Evolutionary conservation across 371 early-diverging fungal species (phyloP).

Genomic region (Mortierella sp.): DNA sequence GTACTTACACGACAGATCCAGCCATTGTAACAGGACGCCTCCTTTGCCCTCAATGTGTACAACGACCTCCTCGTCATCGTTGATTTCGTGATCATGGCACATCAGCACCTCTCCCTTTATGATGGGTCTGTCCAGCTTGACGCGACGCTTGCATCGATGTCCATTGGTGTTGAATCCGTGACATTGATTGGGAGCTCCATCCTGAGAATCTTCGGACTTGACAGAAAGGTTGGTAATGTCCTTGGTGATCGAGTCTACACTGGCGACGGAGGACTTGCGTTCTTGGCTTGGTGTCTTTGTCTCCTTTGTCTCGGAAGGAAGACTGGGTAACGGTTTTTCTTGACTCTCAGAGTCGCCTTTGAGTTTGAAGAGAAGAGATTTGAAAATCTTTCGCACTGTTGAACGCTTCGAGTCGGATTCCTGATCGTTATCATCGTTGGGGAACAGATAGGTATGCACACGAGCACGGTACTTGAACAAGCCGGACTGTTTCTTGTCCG

Average conservation of each 20-base stretch:
- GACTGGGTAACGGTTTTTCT: slow-evolving; percentile 16
- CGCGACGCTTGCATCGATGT: slow-evolving; percentile 46
- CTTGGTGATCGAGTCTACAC: slow-evolving; percentile 28
- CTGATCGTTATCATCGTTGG: slow-evolving; percentile 11
- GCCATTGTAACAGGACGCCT: slow-evolving; percentile 46
- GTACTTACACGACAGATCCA: slow-evolving; percentile 42
- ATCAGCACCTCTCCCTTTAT: slow-evolving; percentile 40
- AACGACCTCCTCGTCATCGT: slow-evolving; percentile 47
- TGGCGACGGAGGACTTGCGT: slow-evolving; percentile 15
- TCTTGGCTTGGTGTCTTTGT: slow-evolving; percentile 1
- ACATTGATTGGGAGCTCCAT: slow-evolving; percentile 43
- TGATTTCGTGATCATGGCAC: slow-evolving; percentile 50
- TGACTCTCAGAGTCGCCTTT: slow-evolving; percentile 16
- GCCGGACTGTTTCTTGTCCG: slow-evolving; percentile 14
- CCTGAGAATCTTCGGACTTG: slow-evolving; percentile 14
- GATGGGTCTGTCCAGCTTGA: slow-evolving; percentile 47
- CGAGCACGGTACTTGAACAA: slow-evolving; percentile 37
- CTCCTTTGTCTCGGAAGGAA: slow-evolving; percentile 11
- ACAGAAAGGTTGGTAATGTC: slow-evolving; percentile 23
- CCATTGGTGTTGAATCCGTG: slow-evolving; percentile 50
- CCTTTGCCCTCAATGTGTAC: slow-evolving; percentile 52
- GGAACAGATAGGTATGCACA: slow-evolving; percentile 24
- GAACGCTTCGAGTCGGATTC: slow-evolving; percentile 28
- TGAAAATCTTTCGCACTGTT: slow-evolving; percentile 15
- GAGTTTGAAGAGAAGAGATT: slow-evolving; percentile 16